Evolutionary conservation across 2,329 filamentous ascomycete genomes (phyloP), one percentile per base, ranked within the genome.

Genomic region (Rosellinia necatrix): DNA sequence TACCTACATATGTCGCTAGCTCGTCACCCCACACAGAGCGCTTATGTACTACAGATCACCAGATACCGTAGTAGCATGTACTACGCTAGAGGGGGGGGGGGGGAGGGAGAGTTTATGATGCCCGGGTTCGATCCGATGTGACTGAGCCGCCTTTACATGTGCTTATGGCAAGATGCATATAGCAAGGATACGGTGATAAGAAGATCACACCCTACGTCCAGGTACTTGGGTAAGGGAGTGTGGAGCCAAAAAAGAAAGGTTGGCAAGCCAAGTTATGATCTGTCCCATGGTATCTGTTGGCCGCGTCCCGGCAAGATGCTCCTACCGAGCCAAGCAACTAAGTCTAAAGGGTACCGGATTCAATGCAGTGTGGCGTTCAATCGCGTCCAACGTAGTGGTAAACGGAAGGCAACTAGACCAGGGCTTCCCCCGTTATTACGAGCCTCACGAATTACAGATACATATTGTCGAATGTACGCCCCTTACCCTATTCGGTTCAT

Each of bases 111-210:
- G 29, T 54, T 24, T 40, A 17, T 48, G 47, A 48, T 46, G 22
- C 30, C 24, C 40, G 49, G 49, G 52, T 48, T 49, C 24, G 37
- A 54, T 59, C 56, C 56, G 56, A 43, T 22, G 52, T 37, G 46
- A 41, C 42, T 52, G 42, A 49, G 42, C 38, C 47, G 42, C 30
- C 25, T 59, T 48, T 46, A 35, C 34, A 35, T 27, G 42, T 35
- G n/a, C n/a, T 19, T 37, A 38, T 30, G 38, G 54, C 27, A 41
- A 21, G 22, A 34, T 47, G 38, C 37, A 53, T 44, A 25, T 38
- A 12, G 43, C 29, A 43, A 49, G 37, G 52, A 41, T 34, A 34
- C 19, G 32, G 24, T 3, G 42, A 12, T 17, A 46, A 43, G 38
- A 43, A 50, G 40, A 48, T 52, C 42, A 27, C 25, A 40, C 49